Conservation (phyloP, 768 basidiomycete species). For the Kwoniella sp. region DNA sequence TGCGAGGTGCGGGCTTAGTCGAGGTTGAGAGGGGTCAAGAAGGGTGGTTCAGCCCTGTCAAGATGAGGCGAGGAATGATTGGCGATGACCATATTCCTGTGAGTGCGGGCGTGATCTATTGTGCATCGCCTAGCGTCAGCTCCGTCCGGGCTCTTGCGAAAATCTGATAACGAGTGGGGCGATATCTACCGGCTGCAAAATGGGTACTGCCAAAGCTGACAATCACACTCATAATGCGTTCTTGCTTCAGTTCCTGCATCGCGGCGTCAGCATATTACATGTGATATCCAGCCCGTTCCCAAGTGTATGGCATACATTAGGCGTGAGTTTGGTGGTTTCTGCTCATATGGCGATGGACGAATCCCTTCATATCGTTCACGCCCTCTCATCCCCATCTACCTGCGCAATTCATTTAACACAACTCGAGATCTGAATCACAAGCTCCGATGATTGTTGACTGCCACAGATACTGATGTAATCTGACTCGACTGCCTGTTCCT, state of each 20-base stretch:
- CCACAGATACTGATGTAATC: too few species aligned
- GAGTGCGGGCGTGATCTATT: constrained; percentile 19
- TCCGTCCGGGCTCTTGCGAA: not conserved
- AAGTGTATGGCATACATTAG: constrained; percentile 78
- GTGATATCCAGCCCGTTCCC: constrained; percentile 90
- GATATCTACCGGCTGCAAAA: too few species aligned
- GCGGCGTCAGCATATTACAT: constrained; percentile 86
- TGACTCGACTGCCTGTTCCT: too few species aligned
- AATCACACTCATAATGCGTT: not conserved
- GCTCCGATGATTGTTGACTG: not conserved
- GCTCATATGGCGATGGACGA: too few species aligned
- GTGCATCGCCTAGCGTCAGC: not conserved
- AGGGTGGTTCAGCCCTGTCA: constrained; percentile 41
- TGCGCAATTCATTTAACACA: too few species aligned
- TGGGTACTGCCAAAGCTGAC: too few species aligned
- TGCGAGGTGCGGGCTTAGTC: constrained; percentile 70
- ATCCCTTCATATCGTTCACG: too few species aligned
- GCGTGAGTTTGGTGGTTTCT: too few species aligned
- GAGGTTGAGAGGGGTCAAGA: constrained; percentile 35
- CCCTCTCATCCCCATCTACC: too few species aligned
- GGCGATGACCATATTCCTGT: constrained; percentile 89
- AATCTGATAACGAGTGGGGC: too few species aligned
- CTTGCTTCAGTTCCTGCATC: constrained; percentile 63
- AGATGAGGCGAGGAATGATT: constrained; percentile 59
- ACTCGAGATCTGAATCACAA: too few species aligned